Percentiles rank a stretch among this genome's conserved stretches.
phyloP scores from a whole-genome alignment of 805 yeast species.

The Yarrowia sp. region DNA sequence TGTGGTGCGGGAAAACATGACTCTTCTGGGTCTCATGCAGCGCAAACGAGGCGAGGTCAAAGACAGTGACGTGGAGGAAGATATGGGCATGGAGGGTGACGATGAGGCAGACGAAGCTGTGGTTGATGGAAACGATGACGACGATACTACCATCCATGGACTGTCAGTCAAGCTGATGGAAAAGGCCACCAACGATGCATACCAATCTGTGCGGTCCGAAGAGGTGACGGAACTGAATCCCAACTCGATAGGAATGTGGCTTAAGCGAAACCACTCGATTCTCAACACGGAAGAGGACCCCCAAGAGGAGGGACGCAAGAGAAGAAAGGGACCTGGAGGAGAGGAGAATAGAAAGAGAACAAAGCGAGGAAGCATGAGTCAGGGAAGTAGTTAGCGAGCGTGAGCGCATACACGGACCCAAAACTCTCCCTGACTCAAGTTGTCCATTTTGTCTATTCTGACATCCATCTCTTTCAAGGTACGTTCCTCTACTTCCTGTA shows the following conservation, averaged over 20 bases:
- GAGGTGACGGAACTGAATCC: constrained; percentile 24
- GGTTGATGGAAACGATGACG: too few relatives aligned
- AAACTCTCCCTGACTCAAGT: too few relatives aligned
- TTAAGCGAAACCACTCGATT: constrained; percentile 5
- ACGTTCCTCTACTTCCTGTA: too few relatives aligned
- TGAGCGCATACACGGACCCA: neutral
- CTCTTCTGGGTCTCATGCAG: constrained; percentile 4
- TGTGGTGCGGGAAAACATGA: constrained; percentile 21
- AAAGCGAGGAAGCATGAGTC: constrained; percentile 2
- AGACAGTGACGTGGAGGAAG: constrained; percentile 4
- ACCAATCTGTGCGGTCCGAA: constrained; percentile 2
- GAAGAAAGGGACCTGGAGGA: constrained; percentile 1
- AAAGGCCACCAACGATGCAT: constrained; percentile 16
- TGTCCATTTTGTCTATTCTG: too few relatives aligned
- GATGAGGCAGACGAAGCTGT: neutral
- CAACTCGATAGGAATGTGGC: constrained; percentile 23
- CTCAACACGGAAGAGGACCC: constrained; percentile 11
- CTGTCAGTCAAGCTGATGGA: constrained; percentile 16
- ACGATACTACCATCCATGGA: neutral
- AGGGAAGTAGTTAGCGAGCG: constrained; percentile 1
- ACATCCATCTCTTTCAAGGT: too few relatives aligned
- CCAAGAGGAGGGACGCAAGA: constrained; percentile 6
- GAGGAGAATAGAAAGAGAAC: neutral
- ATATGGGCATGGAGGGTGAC: neutral
- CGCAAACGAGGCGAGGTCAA: neutral